Evolutionary conservation across 2,329 filamentous ascomycete species (phyloP), one percentile per base, ranked within the genome.

Genomic region (Xylariaceae sp.): DNA sequence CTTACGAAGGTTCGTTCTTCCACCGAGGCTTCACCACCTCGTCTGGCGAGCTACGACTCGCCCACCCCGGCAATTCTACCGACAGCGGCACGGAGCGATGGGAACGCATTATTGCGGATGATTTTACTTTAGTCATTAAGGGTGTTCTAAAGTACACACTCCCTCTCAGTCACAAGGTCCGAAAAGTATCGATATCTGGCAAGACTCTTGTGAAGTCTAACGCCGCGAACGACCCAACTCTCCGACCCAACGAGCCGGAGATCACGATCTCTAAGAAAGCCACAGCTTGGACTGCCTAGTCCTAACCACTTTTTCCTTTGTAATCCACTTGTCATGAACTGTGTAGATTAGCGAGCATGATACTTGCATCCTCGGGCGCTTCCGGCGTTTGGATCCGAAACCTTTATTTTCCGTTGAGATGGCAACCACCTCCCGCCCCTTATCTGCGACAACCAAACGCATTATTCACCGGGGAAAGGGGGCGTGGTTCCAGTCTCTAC

Each of bases 91-190:
- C 87, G 1, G 86, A 89, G 69, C 85, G 92, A 10, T 99, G 94
- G 94, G 91, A 96, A 72, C 84, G 86, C 61, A 92, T 97, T 51
- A 80, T 97, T 54, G 85, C 95, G 65, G 89, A 97, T 73, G 90
- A 93, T 50, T 99, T 97, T 67, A 91, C 97, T 66, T 81, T 99
- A 53, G 93, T 97, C 61, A 84, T 99, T 48, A 88, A 94, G 67
- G 94, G 94, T 18, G 89, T 94, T 11, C 80, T 99, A 66, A 92
- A 92, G 70, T 99, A 99, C 69, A 83, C 78, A 35, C 76, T 88
- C 39, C 85, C 85, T 2, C 75, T 88, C 55, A 87, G 83, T 66
- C 81, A 83, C 65, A 81, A 79, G 56, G 73, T 85, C 44, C 77
- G 83, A 63, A 86, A 81, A 64, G 82, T 83, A 7, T 78, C 82